Conservation (phyloP, 2,329 filamentous ascomycete genomes). For the Pseudocercospora macadamiae region DNA sequence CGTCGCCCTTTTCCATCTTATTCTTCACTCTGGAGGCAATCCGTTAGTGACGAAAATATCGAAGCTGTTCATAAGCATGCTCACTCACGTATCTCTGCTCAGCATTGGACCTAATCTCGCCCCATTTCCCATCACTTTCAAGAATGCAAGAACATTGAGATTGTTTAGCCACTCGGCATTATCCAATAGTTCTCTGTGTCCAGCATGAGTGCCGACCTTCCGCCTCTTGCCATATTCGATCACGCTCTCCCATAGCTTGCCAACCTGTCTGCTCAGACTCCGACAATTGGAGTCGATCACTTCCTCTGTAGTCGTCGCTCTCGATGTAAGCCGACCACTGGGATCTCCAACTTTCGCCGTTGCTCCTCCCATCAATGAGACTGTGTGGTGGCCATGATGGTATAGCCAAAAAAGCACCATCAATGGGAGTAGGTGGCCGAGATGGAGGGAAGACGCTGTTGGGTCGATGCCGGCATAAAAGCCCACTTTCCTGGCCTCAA, state of each 20-base stretch:
- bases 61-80: slow-evolving; percentile 9
- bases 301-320: slow-evolving; percentile 56
- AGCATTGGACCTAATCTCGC: slow-evolving; percentile 86
- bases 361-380: slow-evolving; percentile 65
- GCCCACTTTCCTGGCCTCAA: slow-evolving; percentile 68
- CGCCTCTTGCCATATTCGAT: slow-evolving; percentile 66
- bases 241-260: slow-evolving; percentile 74
- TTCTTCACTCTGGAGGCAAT: slow-evolving; percentile 67
- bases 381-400: slow-evolving; percentile 69
- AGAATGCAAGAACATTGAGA: slow-evolving; percentile 71
- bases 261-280: slow-evolving; percentile 70
- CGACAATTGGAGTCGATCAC: slow-evolving; percentile 66
- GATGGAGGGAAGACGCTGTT: slow-evolving; percentile 75
- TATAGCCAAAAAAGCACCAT: slow-evolving; percentile 88
- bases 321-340: slow-evolving; percentile 66
- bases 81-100: slow-evolving; percentile 77
- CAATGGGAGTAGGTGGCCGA: slow-evolving; percentile 78
- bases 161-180: slow-evolving; percentile 84
- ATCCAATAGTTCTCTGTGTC: slow-evolving; percentile 71
- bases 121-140: slow-evolving; percentile 71
- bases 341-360: slow-evolving; percentile 81
- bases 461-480: slow-evolving; percentile 83
- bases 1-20: slow-evolving; percentile 81
- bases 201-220: slow-evolving; percentile 65
- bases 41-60: slow-evolving; percentile 26